Base-by-base conservation (phyloP, 2,329 filamentous ascomycete species). In the Ascochyta koolunga region DNA sequence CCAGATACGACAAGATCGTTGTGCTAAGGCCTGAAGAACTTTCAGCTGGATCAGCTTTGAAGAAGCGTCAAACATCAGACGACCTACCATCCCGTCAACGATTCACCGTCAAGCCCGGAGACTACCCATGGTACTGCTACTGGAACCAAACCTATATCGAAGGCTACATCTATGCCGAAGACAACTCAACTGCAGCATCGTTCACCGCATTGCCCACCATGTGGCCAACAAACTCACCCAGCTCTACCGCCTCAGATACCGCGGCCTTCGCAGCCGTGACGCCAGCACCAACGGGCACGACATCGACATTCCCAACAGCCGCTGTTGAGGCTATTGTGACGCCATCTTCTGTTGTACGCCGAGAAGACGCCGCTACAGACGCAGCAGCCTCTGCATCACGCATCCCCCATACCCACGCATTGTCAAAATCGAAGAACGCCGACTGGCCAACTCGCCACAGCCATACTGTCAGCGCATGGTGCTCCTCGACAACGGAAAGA, bases 81-180 rank as follows among this genome's bases (percentile, higher is more conserved):
- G 59, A 62, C 24, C 60, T 62, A 11, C 50, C 53, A 13, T 71
- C 68, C 36, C 63, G 71, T 45, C 74, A 76, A 52, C 77, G 77
- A 33, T 75, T 79, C 58, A 69, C 77, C 44, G 76, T 79, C 10
- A 68, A 76, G 50, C 78, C 80, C n/a, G 83, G 84, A 8, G 84
- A 88, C 31, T 80, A 79, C 54, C 86, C 86, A 2, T 90, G 86
- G 86, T 87, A 85, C 64, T 90, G 87, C 70, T 84, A 83, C 68
- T 90, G 86, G 86, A 89, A 89, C 66, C 76, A 79, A 13, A 89
- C 87, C 0, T 79, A 85, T 47, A 78, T 89, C 43, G 87, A 89
- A 69, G 83, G 84, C 32, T 89, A 88, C 71, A 80, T 90, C 40
- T 90, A 88, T 64, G 77, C 85, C 47, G 80, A 83, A 48, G 72